Percentiles rank a stretch among this genome's conserved stretches.
Conservation (phyloP, 192 early-diverging fungal genomes). For the Kappamyces sp. region DNA sequence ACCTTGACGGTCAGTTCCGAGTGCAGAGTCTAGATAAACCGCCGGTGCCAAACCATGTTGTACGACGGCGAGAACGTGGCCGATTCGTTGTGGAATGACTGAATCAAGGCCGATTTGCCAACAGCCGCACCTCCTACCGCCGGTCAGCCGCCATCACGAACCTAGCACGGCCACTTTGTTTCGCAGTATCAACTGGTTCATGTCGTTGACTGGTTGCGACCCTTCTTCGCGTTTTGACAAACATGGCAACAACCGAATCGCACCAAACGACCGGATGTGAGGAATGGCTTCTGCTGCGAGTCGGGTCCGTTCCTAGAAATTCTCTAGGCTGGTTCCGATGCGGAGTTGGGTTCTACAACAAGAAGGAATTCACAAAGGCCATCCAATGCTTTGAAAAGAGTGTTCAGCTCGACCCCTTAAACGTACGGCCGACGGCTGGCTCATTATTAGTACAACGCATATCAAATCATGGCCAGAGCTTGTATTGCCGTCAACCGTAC, state of each 20-base stretch:
- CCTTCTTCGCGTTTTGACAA: slow-evolving; percentile 35
- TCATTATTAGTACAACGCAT: slow-evolving; percentile 49
- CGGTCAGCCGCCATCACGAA: slow-evolving; percentile 1
- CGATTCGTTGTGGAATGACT: slow-evolving; percentile 41
- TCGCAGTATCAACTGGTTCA: slow-evolving; percentile 33
- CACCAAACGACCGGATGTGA: slow-evolving; percentile 6
- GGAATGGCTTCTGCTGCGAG: slow-evolving; percentile 52
- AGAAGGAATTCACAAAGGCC: slow-evolving; percentile 52
- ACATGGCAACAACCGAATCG: slow-evolving; percentile 18
- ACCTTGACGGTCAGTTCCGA: slow-evolving; percentile 41
- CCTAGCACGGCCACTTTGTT: slow-evolving; percentile 41
- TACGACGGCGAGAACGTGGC: slow-evolving; percentile 36
- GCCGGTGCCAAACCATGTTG: slow-evolving; percentile 25
- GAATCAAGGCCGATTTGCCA: slow-evolving; percentile 41
- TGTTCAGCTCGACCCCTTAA: slow-evolving; percentile 50
- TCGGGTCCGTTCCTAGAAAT: slow-evolving; percentile 48
- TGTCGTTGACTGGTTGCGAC: background rate
- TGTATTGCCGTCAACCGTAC: slow-evolving; percentile 57
- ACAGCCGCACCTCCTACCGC: slow-evolving; percentile 29
- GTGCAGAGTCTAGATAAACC: slow-evolving; percentile 37
- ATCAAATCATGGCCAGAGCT: slow-evolving; percentile 56
- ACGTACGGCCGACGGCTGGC: slow-evolving; percentile 22
- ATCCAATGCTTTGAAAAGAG: slow-evolving; percentile 59
- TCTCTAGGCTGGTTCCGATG: slow-evolving; percentile 58
- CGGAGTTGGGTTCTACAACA: slow-evolving; percentile 61